Percentiles rank a stretch among this genome's conserved stretches.
phyloP scores from a whole-genome alignment of 2,329 filamentous ascomycete genomes.

The Fusarium luffae region DNA sequence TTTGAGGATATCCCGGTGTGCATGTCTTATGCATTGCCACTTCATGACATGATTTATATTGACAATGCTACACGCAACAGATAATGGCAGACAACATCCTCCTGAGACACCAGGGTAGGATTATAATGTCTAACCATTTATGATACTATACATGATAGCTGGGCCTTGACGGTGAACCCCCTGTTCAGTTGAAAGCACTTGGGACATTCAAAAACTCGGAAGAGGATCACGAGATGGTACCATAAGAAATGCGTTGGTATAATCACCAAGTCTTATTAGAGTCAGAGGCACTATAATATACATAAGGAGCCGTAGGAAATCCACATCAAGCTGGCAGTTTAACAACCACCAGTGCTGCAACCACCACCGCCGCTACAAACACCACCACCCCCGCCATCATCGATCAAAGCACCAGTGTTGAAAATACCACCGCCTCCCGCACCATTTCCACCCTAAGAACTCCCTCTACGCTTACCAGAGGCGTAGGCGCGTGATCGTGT shows the following conservation, averaged over 20 bases:
- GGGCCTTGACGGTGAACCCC: not conserved
- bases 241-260: not conserved
- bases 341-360: not conserved
- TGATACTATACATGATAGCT: not conserved
- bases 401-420: not conserved
- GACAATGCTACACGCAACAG: not conserved
- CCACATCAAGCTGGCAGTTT: not conserved
- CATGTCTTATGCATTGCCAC: not conserved
- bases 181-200: not conserved
- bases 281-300: too few species aligned
- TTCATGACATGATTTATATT: not conserved
- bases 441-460: not conserved
- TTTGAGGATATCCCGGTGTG: not conserved
- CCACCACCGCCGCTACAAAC: not conserved
- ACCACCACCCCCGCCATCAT: not conserved
- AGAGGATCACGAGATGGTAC: slow-evolving; percentile 13
- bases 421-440: not conserved
- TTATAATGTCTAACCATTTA: too few species aligned
- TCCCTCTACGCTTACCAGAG: not conserved
- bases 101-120: not conserved
- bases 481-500: too few species aligned
- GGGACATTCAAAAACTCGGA: slow-evolving; percentile 53
- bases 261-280: too few species aligned
- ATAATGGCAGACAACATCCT: not conserved
- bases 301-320: not conserved